Evolutionary conservation across 2,329 filamentous ascomycete species (phyloP).

Genomic region (Amphichorda felina): DNA sequence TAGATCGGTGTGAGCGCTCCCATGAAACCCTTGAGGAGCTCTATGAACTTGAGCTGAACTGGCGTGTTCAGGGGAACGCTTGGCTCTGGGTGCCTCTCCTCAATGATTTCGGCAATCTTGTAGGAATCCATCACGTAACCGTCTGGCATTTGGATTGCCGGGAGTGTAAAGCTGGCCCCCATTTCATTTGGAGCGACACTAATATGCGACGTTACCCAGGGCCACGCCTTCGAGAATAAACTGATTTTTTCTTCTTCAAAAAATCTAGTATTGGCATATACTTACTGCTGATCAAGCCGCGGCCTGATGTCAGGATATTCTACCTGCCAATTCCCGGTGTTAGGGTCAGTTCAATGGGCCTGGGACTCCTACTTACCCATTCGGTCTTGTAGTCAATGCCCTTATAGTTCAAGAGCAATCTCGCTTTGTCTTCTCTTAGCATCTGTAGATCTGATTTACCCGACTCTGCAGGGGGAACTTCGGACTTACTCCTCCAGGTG

Average conservation of each 20-base stretch:
- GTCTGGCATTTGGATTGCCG: constrained; percentile 41
- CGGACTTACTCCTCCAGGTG: constrained; percentile 48
- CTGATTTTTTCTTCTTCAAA: no score
- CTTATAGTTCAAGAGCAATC: constrained; percentile 53
- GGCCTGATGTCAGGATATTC: constrained; percentile 52
- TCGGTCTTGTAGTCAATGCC: constrained; percentile 49
- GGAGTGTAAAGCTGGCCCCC: constrained; percentile 36
- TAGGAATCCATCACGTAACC: constrained; percentile 54
- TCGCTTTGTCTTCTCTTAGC: constrained; percentile 26
- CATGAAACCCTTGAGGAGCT: constrained; percentile 20
- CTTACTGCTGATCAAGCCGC: constrained; percentile 37
- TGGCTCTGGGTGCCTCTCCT: constrained; percentile 45
- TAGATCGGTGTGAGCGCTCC: constrained; percentile 24
- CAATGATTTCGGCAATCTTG: constrained; percentile 46
- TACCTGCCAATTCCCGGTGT: constrained; percentile 20
- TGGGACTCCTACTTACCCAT: constrained; percentile 36
- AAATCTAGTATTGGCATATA: no score
- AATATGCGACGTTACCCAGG: no score
- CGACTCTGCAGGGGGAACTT: no score
- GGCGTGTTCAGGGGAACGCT: constrained; percentile 45
- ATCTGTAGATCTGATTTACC: not conserved
- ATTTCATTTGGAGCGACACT: constrained; percentile 26
- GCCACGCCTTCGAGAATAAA: not conserved
- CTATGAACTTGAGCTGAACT: constrained; percentile 29
- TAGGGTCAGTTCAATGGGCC: no score